Base-by-base conservation (phyloP, 2,329 filamentous ascomycete genomes). In the Raffaelea arxii region DNA sequence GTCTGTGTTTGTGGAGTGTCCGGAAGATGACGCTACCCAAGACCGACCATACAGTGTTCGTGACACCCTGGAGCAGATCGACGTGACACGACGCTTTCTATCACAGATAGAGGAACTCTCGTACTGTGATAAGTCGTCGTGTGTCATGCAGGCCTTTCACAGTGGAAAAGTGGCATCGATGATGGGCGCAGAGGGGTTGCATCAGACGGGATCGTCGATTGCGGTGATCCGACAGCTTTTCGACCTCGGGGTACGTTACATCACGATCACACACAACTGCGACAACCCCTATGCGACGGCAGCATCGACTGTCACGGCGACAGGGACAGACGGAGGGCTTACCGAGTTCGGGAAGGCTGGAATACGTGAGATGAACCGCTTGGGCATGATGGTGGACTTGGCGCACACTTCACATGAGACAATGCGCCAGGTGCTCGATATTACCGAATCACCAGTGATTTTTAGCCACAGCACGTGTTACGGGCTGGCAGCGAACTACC, bases 181-280 rank as follows among this genome's bases (percentile, higher is more conserved):
- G 53, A 58, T 65, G 39, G 64, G 65, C 1, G 59, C 65, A 12
- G 65, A 67, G 51, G 64, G 62, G 16, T 48, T 54, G 4, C 65
- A 66, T 46, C 61, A 64, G 51, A 53, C 62, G 2, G 65, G 63
- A 1, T 57, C 58, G 7, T 58, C 55, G 41, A 59, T 64, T 23
- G 60, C 59, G 1, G 57, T 56, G 16, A 58, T 67, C 21, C 58
- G 64, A 6, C 60, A 62, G 45, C 58, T 62, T 49, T 59, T 62
- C 46, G 46, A 59, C 21, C 55, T 68, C 3, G 65, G 65, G 9
- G 62, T 59, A 3, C 58, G 63, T 18, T 67, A 67, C 43, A 60
- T 65, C 38, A 64, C 62, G 1, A 50, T 62, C 4, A 62, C 61
- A 16, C 61, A 63, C 46, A 62, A 64, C 44, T 60, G 59, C 48